Conservation (phyloP, 2,329 filamentous ascomycete genomes). For the Teratosphaeria destructans region DNA sequence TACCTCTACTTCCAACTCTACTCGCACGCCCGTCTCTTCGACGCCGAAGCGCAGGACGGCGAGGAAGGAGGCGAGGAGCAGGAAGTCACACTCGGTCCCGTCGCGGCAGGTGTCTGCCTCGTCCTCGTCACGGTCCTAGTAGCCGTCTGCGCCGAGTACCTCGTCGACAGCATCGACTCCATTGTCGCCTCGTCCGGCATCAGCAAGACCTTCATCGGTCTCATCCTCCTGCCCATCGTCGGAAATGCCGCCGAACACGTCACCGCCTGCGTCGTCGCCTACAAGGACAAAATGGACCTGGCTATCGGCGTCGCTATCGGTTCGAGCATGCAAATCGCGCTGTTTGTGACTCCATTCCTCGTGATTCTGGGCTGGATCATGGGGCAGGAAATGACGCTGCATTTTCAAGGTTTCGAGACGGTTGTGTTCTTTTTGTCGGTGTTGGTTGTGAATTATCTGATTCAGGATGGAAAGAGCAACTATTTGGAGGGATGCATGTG, state of each 20-base stretch:
- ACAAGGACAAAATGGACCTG: conserved; percentile 49
- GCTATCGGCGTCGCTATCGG: conserved; percentile 47
- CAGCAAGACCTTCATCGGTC: conserved; percentile 47
- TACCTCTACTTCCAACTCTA: conserved; percentile 48
- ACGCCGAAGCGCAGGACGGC: conserved; percentile 27
- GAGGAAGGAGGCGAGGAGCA: conserved; percentile 18
- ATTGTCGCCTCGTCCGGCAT: conserved; percentile 43
- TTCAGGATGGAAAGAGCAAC: conserved; percentile 75
- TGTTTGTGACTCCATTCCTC: conserved; percentile 48
- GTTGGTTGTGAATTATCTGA: conserved; percentile 79
- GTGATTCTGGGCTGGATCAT: conserved; percentile 49
- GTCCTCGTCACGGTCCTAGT: conserved; percentile 40
- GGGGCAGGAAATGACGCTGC: conserved; percentile 50
- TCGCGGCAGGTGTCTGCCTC: conserved; percentile 35
- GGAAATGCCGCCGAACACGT: conserved; percentile 49
- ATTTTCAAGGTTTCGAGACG: conserved; percentile 83
- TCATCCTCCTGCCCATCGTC: conserved; percentile 47
- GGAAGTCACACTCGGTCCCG: conserved; percentile 34
- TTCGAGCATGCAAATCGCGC: conserved; percentile 45
- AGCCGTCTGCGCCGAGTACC: conserved; percentile 42
- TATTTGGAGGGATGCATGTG: conserved; percentile 69
- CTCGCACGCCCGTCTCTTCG: conserved; percentile 39
- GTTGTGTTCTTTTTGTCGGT: conserved; percentile 75
- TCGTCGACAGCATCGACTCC: conserved; percentile 45
- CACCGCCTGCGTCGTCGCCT: conserved; percentile 44